Base-by-base conservation (phyloP, 2,329 filamentous ascomycete genomes). In the Sarocladium strictum region DNA sequence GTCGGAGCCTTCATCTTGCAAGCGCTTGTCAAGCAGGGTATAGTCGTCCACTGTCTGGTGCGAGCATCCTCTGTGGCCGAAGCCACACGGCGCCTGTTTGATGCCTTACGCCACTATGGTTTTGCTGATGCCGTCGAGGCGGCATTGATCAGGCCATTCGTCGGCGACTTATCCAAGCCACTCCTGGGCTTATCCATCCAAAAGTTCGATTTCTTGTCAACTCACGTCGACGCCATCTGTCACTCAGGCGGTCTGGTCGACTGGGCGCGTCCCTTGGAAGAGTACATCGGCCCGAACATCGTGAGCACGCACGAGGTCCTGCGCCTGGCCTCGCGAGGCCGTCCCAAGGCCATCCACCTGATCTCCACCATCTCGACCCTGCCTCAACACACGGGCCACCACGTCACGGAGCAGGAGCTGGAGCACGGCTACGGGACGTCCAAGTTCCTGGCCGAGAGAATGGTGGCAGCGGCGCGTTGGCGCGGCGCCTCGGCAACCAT, bases 381-480 rank as follows among this genome's bases (percentile, higher is more conserved):
- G 10, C 54, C 58, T 9, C 57, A 40, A 29, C 54, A 60, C 50
- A 19, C 56, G 41, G 58, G 58, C 19, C 27, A 47, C 14, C 53
- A 55, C 11, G n/a, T 58, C 6, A 40, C 38, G 9, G 54, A 60
- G 35, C 23, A 55, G 6, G 53, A 56, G 6, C 38, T 54, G 6
- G 57, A 58, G 27, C 54, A 60, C 41, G 54, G 55, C 21, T 60
- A 60, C 29, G 57, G 52, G 15, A 58, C 58, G n/a, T 60, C 58
- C 19, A 60, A 60, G 47, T 53, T 27, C 15, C 41, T 57, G 11
- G 56, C 58, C 2, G 58, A 59, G 55, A 50, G 49, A 17, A 54
- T 59, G 54, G 43, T 58, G 23, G 38, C 56, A 29, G 56, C 58
- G 10, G 58, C 58, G n/a, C 56, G 58, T 10, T 59, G 58, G 58